Evolutionary conservation across 768 basidiomycete genomes (phyloP).

Genomic region (Suillus tomentosus): DNA sequence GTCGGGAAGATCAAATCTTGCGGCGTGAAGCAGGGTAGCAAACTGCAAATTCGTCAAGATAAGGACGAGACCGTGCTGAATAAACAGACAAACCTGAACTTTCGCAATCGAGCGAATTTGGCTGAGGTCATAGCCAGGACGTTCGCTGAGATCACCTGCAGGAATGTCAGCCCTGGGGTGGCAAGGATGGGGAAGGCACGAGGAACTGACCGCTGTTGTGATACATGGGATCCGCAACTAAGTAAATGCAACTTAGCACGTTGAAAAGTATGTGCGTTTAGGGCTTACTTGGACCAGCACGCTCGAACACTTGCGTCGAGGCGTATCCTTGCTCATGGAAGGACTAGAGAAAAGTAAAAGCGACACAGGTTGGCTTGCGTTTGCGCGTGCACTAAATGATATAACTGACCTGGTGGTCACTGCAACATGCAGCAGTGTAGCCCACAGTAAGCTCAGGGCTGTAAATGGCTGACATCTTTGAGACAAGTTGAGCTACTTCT

Average conservation of each 20-base stretch:
- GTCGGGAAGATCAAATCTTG: conserved; percentile 51
- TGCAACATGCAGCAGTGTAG: conserved; percentile 80
- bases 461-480: conserved; percentile 76
- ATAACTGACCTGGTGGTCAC: conserved; percentile 75
- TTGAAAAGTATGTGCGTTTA: background rate
- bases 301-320: conserved; percentile 86
- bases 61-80: background rate
- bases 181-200: background rate
- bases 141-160: conserved; percentile 73
- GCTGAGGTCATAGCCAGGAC: conserved; percentile 79
- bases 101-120: conserved; percentile 85
- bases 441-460: conserved; percentile 78
- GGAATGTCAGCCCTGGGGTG: conserved; percentile 3
- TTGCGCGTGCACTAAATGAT: background rate
- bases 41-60: conserved; percentile 44
- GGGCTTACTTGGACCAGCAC: conserved; percentile 69
- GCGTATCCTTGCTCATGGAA: conserved; percentile 85
- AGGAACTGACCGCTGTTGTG: conserved; percentile 68
- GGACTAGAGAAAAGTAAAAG: conserved; percentile 44
- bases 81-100: conserved; percentile 62
- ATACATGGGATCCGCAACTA: conserved; percentile 88
- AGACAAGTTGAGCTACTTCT: conserved; percentile 73
- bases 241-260: conserved; percentile 12
- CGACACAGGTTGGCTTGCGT: conserved; percentile 3
- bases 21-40: conserved; percentile 68